Conservation (phyloP, 768 basidiomycete species). For the Coprinellus micaceus region DNA sequence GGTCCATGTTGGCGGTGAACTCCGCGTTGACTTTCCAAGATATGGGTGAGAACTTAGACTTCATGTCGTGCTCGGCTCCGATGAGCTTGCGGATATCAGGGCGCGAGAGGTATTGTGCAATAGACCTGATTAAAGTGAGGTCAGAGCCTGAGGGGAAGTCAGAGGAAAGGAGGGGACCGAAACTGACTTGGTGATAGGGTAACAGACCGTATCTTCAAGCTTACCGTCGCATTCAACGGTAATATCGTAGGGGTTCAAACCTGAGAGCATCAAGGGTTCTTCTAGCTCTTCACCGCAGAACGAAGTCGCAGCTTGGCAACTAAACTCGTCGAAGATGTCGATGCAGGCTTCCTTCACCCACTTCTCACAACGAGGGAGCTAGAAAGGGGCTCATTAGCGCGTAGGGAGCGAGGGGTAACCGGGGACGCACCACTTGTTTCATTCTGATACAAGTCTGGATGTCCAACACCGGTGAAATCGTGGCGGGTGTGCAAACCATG, state of each 20-base stretch:
- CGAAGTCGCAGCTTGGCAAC: slow-evolving; percentile 55
- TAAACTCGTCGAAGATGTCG: slow-evolving; percentile 59
- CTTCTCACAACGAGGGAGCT: slow-evolving; percentile 65
- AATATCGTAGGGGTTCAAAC: slow-evolving; percentile 68
- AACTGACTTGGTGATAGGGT: slow-evolving; percentile 44
- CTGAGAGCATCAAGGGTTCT: slow-evolving; percentile 34
- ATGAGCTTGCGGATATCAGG: slow-evolving; percentile 49
- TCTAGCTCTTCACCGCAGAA: slow-evolving; percentile 59
- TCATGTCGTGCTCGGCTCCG: slow-evolving; percentile 54
- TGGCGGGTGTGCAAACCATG: slow-evolving; percentile 49
- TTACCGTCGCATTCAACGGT: slow-evolving; percentile 54
- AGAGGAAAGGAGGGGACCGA: background rate
- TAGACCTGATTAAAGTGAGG: slow-evolving; percentile 35
- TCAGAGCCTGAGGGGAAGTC: background rate
- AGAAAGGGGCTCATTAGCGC: background rate
- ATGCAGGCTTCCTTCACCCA: slow-evolving; percentile 55
- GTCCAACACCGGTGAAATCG: slow-evolving; percentile 42
- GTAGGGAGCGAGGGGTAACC: background rate
- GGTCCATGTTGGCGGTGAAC: slow-evolving; percentile 49
- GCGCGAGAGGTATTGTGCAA: slow-evolving; percentile 58
- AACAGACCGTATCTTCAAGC: slow-evolving; percentile 49
- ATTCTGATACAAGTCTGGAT: slow-evolving; percentile 54
- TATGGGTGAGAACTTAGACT: slow-evolving; percentile 32
- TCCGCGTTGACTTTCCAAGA: slow-evolving; percentile 37
- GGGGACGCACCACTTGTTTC: slow-evolving; percentile 48